Evolutionary conservation across 768 basidiomycete genomes (phyloP), one percentile per base, ranked within the genome.

Genomic region (Termitomyces sp.): DNA sequence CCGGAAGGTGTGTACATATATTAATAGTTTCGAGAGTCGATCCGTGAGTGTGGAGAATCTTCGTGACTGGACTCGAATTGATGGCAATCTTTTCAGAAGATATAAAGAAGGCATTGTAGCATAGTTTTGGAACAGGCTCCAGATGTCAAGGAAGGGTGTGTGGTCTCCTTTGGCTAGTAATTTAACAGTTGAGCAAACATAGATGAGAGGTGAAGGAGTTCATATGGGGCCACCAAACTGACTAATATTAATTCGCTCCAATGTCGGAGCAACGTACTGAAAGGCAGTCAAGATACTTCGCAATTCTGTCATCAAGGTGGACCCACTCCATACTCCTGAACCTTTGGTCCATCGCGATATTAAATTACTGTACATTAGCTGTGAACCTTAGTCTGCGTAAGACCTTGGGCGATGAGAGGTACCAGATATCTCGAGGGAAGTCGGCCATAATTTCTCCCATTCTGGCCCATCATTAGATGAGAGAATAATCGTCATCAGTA

Each of bases 351-450:
- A 76, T 64, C 2, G 66, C 68, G 31, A 71, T 70, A 58, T 73
- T 61, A 60, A 72, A 57, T 76, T 76, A 6, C 74, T 64, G 0
- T 68, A 70, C 36, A 71, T 70, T 36, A 71, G 64, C 32, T 53
- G 37, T 59, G 31, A 29, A 63, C 60, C 15, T 67, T 42, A 17
- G 38, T 20, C 12, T 17, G 17, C 4, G 62, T 54, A 9, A 74
- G 15, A 56, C 63, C 62, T 12, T 62, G 57, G 15, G 69, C 67
- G 42, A 77, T 66, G 20, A 25, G 46, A 70, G 53, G 29, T 65
- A 63, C 77, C 77, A 78, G 37, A 77, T 63, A 46, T 78, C 75
- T 20, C 69, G 66, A 17, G 75, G 73, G 7, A 75, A 50, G 32
- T 65, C 63, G 43, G 46, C 37, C 62, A 66, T 63, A 36, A 17